Evolutionary conservation across 2,329 filamentous ascomycete species (phyloP).

Genomic region (Fusarium liriodendri): DNA sequence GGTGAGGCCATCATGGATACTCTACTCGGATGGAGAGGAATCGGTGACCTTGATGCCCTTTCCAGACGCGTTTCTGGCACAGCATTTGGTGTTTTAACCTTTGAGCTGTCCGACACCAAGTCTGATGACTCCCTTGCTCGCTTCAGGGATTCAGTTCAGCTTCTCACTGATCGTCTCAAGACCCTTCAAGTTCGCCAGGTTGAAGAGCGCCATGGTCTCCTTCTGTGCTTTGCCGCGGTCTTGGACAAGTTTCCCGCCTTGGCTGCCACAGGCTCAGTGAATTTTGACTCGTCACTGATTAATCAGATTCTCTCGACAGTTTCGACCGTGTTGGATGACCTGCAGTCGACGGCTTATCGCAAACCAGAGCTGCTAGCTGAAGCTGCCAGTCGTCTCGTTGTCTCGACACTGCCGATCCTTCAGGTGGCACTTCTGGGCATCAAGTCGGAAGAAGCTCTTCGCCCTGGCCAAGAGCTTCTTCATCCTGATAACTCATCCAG

Average conservation of each 20-base stretch:
- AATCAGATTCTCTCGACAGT: conserved; percentile 45
- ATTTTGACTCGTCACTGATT: conserved; percentile 40
- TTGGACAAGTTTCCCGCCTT: conserved; percentile 59
- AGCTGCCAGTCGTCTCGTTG: conserved; percentile 68
- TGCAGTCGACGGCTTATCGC: conserved; percentile 59
- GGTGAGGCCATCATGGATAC: conserved; percentile 77
- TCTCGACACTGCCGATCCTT: conserved; percentile 62
- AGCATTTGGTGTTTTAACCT: conserved; percentile 72
- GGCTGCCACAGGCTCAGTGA: conserved; percentile 9
- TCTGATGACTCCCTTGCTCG: conserved; percentile 36
- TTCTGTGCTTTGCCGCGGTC: conserved; percentile 71
- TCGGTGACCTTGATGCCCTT: conserved; percentile 80
- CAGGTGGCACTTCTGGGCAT: conserved; percentile 49
- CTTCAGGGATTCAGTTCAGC: conserved; percentile 51
- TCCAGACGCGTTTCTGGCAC: conserved; percentile 79
- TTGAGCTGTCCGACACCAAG: conserved; percentile 49
- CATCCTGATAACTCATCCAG: conserved; percentile 30
- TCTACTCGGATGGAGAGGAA: conserved; percentile 86
- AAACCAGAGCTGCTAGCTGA: conserved; percentile 74
- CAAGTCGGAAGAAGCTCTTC: conserved; percentile 9
- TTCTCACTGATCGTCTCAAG: conserved; percentile 58
- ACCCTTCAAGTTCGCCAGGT: conserved; percentile 66
- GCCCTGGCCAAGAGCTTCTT: conserved; percentile 41
- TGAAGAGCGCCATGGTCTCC: conserved; percentile 76
- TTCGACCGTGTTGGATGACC: conserved; percentile 54